A percentile compares a stretch with the other conserved stretches of the same genome.
Conservation (phyloP, 106 monocot genomes). For the Acorus gramineus region DNA sequence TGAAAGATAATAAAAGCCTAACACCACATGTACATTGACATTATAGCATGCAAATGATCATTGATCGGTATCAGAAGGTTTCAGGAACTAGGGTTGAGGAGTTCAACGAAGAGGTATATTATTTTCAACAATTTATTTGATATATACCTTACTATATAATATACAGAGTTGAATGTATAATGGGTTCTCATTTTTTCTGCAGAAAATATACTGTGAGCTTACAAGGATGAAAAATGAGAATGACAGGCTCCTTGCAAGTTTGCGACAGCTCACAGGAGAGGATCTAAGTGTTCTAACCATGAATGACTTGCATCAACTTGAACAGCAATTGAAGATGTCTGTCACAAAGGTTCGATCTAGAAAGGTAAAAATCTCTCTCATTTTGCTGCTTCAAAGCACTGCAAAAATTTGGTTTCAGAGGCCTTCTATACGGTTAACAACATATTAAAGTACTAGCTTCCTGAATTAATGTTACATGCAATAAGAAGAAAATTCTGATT, state of each 20-base stretch:
- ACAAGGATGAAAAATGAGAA: conserved; percentile 51
- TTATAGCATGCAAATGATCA: conserved; percentile 9
- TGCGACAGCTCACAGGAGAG: conserved; percentile 48
- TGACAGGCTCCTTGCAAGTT: conserved; percentile 49
- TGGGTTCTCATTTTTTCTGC: neutral
- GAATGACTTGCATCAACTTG: conserved; percentile 48
- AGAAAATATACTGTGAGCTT: conserved; percentile 61
- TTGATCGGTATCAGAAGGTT: conserved; percentile 46
- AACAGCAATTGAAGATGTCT: conserved; percentile 56
- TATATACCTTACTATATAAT: too few species aligned
- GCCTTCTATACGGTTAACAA: too few species aligned
- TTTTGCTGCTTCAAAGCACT: too few species aligned
- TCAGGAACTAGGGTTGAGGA: conserved; percentile 35
- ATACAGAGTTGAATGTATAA: neutral
- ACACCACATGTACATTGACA: too few species aligned
- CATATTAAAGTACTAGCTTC: too few species aligned
- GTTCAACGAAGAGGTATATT: neutral
- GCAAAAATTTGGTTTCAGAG: too few species aligned
- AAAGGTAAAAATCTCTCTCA: conserved; percentile 33
- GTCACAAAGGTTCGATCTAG: conserved; percentile 46
- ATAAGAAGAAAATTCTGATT: too few species aligned
- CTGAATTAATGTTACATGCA: too few species aligned
- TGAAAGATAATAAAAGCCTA: too few species aligned
- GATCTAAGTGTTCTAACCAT: conserved; percentile 35
- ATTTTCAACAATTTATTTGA: too few species aligned